Conservation (phyloP, 768 basidiomycete species). For the Naganishia antarctica region DNA sequence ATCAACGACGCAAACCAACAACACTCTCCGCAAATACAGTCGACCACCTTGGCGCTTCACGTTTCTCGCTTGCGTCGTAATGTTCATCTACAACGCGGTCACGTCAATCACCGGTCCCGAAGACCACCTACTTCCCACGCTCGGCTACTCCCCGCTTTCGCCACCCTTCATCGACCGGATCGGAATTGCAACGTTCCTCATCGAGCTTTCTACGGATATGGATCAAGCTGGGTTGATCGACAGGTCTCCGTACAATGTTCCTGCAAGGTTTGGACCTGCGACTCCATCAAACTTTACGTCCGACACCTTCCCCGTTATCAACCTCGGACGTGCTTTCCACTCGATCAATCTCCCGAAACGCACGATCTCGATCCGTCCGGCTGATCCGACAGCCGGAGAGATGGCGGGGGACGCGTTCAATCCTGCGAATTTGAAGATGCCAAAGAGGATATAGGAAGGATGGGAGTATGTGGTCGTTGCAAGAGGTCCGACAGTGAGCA, state of each 20-base stretch:
- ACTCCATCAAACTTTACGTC: neutral
- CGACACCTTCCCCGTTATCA: neutral
- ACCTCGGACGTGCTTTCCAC: neutral
- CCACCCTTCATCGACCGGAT: too few relatives aligned
- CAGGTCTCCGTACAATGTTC: conserved; percentile 1
- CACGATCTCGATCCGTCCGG: neutral
- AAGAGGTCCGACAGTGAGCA: neutral
- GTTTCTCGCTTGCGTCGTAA: too few relatives aligned
- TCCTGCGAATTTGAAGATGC: conserved; percentile 11
- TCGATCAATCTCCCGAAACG: neutral
- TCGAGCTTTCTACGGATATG: too few relatives aligned
- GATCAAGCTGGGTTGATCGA: too few relatives aligned
- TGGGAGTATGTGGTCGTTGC: conserved; percentile 18
- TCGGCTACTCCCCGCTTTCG: too few relatives aligned
- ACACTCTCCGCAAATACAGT: too few relatives aligned
- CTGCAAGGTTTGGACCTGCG: neutral
- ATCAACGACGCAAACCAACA: too few relatives aligned
- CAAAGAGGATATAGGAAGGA: neutral
- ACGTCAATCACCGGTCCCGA: too few relatives aligned
- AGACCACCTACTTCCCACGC: too few relatives aligned
- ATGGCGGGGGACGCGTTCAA: conserved; percentile 7
- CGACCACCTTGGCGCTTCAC: too few relatives aligned
- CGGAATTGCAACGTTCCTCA: too few relatives aligned
- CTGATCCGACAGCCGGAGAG: neutral
- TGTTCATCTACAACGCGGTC: too few relatives aligned